These are phyloP conservation scores for Cladosporium sp. DNA, from an alignment of 2,329 filamentous ascomycete genomes.

Conservation along the genomic window DNA sequence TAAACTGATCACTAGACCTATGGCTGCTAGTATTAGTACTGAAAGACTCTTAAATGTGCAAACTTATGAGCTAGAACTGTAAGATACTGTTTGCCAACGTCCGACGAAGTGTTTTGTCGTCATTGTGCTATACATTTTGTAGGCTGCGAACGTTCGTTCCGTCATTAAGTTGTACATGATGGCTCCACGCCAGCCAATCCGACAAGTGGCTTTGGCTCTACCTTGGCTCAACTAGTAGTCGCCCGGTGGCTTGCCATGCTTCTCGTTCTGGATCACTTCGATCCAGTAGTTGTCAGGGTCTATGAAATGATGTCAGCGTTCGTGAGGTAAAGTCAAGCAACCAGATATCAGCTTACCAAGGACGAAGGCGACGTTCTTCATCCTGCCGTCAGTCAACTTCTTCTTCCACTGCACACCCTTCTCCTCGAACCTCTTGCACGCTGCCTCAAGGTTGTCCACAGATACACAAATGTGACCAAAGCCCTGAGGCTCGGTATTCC, in stretches of 20 bases:
- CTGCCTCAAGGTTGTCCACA: constrained; percentile 84
- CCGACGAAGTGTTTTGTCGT: too few relatives aligned
- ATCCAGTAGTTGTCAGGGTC: constrained; percentile 81
- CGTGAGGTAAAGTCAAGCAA: background rate
- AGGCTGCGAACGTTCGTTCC: too few relatives aligned
- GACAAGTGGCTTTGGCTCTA: too few relatives aligned
- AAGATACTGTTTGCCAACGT: too few relatives aligned
- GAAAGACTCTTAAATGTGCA: too few relatives aligned
- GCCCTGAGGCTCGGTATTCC: constrained; percentile 85
- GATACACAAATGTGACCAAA: constrained; percentile 89
- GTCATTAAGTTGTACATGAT: too few relatives aligned
- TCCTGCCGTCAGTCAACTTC: constrained; percentile 78
- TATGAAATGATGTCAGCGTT: constrained; percentile 14
- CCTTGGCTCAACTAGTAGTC: constrained; percentile 12
- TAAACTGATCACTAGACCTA: too few relatives aligned
- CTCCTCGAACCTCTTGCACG: constrained; percentile 80
- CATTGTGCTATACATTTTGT: too few relatives aligned
- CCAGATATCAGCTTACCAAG: constrained; percentile 47
- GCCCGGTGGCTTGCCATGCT: constrained; percentile 41
- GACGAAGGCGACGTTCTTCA: constrained; percentile 92
- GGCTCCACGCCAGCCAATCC: too few relatives aligned
- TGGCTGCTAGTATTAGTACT: too few relatives aligned
- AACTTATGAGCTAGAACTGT: too few relatives aligned
- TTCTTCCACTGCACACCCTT: constrained; percentile 89
- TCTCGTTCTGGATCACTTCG: constrained; percentile 73